These are phyloP conservation scores for Xeromyces bisporus DNA, from an alignment of 495 filamentous ascomycete species.

Conservation along the genomic window DNA sequence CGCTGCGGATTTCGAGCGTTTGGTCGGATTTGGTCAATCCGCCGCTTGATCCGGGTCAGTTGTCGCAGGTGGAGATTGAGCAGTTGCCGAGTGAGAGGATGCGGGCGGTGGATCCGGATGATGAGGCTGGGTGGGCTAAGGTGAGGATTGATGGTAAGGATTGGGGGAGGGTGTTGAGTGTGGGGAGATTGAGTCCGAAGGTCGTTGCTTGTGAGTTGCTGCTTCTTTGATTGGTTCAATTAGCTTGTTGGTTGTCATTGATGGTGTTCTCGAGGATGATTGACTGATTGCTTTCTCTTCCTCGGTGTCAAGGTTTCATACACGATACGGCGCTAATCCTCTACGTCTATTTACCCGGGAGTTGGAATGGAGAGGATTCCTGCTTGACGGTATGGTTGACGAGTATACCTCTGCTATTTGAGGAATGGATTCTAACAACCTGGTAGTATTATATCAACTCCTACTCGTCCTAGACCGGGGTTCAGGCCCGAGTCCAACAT, in stretches of 20 bases:
- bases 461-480: conserved; percentile 17
- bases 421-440: conserved; percentile 1
- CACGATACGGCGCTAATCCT: conserved; percentile 74
- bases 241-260: no score
- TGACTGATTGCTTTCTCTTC: no score
- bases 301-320: conserved; percentile 35
- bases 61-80: conserved; percentile 42
- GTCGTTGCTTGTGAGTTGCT: conserved; percentile 66
- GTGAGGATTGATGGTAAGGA: conserved; percentile 84
- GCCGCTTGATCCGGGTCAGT: conserved; percentile 55
- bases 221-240: conserved; percentile 1
- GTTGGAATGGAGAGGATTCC: conserved; percentile 51
- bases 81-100: conserved; percentile 62
- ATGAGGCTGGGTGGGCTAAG: conserved; percentile 59
- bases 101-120: conserved; percentile 31
- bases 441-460: conserved; percentile 47
- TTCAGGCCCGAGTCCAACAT: no score
- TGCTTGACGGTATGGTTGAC: conserved; percentile 72
- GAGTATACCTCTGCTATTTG: not conserved
- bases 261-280: no score
- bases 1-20: conserved; percentile 58
- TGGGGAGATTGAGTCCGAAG: conserved; percentile 70
- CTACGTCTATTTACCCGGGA: conserved; percentile 77
- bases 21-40: conserved; percentile 79
- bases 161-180: conserved; percentile 77